A percentile compares a stretch with the other conserved stretches of the same genome.
Conservation (phyloP, 140 eudicot genomes). For the Cichorium intybus region DNA sequence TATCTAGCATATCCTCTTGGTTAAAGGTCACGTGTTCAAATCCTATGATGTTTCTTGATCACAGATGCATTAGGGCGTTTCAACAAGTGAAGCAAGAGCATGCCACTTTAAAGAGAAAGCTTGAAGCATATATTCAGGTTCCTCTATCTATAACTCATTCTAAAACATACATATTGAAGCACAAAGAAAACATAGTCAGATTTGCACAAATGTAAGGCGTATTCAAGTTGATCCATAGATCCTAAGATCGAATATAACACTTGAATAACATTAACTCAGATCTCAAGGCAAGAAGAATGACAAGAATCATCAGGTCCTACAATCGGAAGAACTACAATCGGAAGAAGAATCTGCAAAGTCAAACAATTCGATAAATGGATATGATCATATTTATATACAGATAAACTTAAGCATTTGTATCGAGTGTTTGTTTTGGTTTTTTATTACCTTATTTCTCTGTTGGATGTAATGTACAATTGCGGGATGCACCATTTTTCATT, state of each 20-base stretch:
- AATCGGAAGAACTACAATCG: not conserved
- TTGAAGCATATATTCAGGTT: slow-evolving; percentile 82
- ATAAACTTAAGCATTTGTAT: not conserved
- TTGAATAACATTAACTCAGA: slow-evolving; percentile 5
- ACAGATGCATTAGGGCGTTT: slow-evolving; percentile 68
- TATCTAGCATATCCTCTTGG: not conserved
- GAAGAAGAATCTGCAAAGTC: not conserved
- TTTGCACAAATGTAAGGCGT: not conserved
- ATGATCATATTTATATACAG: not conserved
- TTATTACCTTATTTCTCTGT: not conserved
- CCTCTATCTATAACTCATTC: slow-evolving; percentile 1
- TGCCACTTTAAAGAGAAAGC: slow-evolving; percentile 62
- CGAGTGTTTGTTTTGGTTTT: not conserved
- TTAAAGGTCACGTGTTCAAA: not conserved
- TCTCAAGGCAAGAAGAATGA: slow-evolving; percentile 11
- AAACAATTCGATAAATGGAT: not conserved
- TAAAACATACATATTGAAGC: not conserved
- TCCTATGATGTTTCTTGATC: slow-evolving; percentile 1
- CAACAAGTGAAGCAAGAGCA: slow-evolving; percentile 79
- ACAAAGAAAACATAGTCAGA: not conserved
- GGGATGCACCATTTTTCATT: not conserved
- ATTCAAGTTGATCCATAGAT: not conserved
- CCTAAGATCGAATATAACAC: not conserved
- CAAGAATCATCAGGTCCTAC: not conserved
- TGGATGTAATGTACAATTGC: not conserved